Evolutionary conservation across 192 early-diverging fungal species (phyloP).

Genomic region (Geranomyces variabilis): DNA sequence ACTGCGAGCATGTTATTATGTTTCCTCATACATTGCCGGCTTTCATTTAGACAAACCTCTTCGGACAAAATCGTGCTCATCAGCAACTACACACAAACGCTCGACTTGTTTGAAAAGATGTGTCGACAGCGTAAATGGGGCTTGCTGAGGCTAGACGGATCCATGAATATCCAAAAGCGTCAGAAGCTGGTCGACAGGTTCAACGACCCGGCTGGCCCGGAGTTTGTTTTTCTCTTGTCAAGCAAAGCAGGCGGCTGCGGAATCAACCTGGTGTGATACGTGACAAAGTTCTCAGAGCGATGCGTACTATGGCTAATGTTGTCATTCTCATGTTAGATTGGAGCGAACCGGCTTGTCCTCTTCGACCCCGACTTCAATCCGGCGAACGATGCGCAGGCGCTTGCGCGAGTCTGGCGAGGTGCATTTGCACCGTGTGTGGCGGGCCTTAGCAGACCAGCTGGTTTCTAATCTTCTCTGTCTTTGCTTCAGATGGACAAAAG

Average conservation of each 20-base stretch:
- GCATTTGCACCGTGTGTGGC: background rate
- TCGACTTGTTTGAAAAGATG: constrained; percentile 91
- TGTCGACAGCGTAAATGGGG: constrained; percentile 76
- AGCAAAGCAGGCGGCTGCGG: constrained; percentile 99
- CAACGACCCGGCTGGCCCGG: constrained; percentile 82
- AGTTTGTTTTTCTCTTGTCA: constrained; percentile 94
- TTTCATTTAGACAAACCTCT: constrained; percentile 44
- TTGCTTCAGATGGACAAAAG: constrained; percentile 56
- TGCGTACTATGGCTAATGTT: no score
- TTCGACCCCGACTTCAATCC: constrained; percentile 98
- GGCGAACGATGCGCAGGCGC: constrained; percentile 87
- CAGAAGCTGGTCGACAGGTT: constrained; percentile 96
- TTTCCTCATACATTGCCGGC: background rate
- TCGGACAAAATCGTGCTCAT: constrained; percentile 97
- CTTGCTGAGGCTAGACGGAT: constrained; percentile 85
- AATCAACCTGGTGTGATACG: constrained; percentile 72
- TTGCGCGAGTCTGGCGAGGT: constrained; percentile 45
- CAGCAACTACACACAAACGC: constrained; percentile 97
- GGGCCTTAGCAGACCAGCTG: background rate
- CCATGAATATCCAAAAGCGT: constrained; percentile 88
- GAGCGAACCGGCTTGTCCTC: constrained; percentile 93
- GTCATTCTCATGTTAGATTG: constrained; percentile 64
- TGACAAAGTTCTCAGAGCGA: no score
- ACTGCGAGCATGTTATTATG: background rate
- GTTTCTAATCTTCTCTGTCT: background rate